phyloP scores from a whole-genome alignment of 768 basidiomycete genomes.

The Calvatia gigantea region DNA sequence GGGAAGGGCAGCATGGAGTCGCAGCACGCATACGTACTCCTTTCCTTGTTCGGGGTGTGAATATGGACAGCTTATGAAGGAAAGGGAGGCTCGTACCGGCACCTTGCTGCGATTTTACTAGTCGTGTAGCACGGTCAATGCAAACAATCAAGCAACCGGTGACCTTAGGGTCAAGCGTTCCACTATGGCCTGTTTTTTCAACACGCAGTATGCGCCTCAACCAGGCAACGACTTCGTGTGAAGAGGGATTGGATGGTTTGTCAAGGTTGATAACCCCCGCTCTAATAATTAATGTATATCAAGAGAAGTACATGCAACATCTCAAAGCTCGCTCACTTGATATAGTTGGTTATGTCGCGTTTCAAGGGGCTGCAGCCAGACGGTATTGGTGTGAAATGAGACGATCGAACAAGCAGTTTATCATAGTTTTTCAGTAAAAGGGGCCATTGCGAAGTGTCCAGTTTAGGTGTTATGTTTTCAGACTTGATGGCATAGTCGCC shows the following conservation, averaged over 20 bases:
- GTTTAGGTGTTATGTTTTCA: conserved; percentile 64
- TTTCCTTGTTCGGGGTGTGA: conserved; percentile 57
- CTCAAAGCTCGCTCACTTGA: conserved; percentile 58
- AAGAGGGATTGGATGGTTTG: conserved; percentile 96
- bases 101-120: conserved; percentile 98
- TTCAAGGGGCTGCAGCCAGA: conserved; percentile 92
- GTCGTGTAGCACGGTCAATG: conserved; percentile 95
- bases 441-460: conserved; percentile 98
- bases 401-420: conserved; percentile 89
- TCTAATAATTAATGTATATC: conserved; percentile 37
- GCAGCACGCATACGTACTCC: conserved; percentile 96
- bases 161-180: conserved; percentile 98
- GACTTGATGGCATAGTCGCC: conserved; percentile 84
- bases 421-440: conserved; percentile 98
- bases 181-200: conserved; percentile 98
- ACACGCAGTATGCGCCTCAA: conserved; percentile 92
- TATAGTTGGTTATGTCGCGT: conserved; percentile 86
- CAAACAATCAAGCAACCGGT: conserved; percentile 99
- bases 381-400: conserved; percentile 98
- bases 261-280: conserved; percentile 99
- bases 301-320: conserved; percentile 3
- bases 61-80: not conserved
- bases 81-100: conserved; percentile 70
- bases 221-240: conserved; percentile 99
- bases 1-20: conserved; percentile 80